A percentile compares a stretch with the other conserved stretches of the same genome.
These are phyloP conservation scores for Acacia pycnantha DNA, from an alignment of 331 rosid genomes.

Conservation along the genomic window DNA sequence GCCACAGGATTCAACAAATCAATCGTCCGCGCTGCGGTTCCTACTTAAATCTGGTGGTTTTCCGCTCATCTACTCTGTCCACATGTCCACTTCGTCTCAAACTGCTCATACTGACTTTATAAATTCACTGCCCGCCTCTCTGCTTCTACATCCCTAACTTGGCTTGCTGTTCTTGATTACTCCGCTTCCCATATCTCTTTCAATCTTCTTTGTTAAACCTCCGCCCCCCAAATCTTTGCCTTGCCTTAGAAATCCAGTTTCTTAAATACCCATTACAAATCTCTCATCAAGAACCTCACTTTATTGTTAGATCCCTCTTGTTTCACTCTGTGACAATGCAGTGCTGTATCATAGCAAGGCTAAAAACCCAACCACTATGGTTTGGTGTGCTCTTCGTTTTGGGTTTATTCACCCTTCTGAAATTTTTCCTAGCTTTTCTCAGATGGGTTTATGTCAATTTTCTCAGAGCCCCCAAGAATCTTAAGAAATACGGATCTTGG, in stretches of 20 bases:
- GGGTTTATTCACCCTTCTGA: constrained; percentile 56
- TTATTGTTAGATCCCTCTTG: not conserved
- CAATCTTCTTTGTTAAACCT: not conserved
- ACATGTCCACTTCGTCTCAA: not conserved
- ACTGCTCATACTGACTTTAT: not conserved
- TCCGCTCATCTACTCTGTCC: constrained; percentile 79
- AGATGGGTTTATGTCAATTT: constrained; percentile 78
- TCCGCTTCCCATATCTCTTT: constrained; percentile 2
- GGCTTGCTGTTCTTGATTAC: not conserved
- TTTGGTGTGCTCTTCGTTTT: constrained; percentile 41
- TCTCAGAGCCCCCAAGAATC: constrained; percentile 73
- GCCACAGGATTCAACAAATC: not conserved
- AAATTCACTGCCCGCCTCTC: constrained; percentile 22
- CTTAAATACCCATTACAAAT: not conserved
- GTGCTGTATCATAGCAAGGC: constrained; percentile 35
- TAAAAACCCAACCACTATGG: constrained; percentile 72
- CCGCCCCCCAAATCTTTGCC: no score
- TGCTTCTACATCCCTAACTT: not conserved
- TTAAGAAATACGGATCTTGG: constrained; percentile 86
- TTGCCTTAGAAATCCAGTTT: not conserved
- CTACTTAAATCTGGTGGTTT: constrained; percentile 52
- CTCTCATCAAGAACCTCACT: not conserved
- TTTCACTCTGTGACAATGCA: constrained; percentile 37
- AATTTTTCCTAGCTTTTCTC: constrained; percentile 37
- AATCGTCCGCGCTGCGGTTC: not conserved